Base-by-base conservation (phyloP, 1,284 basidiomycete species). In the Leccinum angustisporum region DNA sequence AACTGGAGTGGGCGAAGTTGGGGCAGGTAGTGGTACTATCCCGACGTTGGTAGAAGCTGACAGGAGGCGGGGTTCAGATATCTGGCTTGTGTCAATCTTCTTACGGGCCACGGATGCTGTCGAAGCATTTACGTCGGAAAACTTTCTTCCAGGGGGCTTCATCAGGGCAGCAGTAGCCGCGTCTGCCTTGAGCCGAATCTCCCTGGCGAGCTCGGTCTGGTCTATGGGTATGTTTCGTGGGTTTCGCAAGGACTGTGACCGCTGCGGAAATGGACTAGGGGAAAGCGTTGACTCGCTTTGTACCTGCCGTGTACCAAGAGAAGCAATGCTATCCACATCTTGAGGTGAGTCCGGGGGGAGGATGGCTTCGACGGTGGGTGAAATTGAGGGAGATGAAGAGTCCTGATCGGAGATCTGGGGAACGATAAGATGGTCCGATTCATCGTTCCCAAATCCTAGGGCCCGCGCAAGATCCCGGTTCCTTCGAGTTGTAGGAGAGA, bases 11-110 rank as follows among this genome's bases (percentile, higher is more conserved):
- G 73, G 72, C 27, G 74, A 66, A n/a, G 72, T 74, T 31, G 73
- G 66, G 4, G 80, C 78, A 40, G 81, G 84, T 54, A 90, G 75
- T 21, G 90, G 87, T 60, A 92, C 83, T 3, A 87, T 85, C 67
- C 91, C 88, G 27, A 92, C 84, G 65, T 87, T 91, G 4, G 88
- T 87, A 2, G 91, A 87, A 0, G 88, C 84, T 31, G 88, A 90
- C 4, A 93, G 80, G 14, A 92, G 79, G 21, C 79, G 85, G 5
- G 91, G 91, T 31, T 81, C 85, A 4, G 89, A 91, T 62, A 93
- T 93, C 72, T 90, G 86, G 65, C 83, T 83, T 21, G 85, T 81
- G 69, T 82, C 85, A 66, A 93, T 84, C 54, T 84, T 84, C 73
- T 83, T 89, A 60, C 86, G 81, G 52, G 80, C 73, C 34, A 82